phyloP scores from a whole-genome alignment of 129 eudicot genomes.

The Centella asiatica region DNA sequence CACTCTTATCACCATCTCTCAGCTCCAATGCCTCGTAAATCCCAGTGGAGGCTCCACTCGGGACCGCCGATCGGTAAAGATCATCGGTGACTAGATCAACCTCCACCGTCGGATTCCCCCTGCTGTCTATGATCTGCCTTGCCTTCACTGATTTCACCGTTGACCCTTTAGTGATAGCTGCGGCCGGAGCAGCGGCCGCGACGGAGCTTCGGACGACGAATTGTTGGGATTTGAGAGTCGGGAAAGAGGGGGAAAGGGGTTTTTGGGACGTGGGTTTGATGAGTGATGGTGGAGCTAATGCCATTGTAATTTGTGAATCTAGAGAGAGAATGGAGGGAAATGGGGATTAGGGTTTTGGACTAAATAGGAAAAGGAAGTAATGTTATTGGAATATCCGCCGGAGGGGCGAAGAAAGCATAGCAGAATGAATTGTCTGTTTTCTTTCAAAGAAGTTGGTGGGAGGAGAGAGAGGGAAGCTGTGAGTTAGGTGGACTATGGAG shows the following conservation, averaged over 20 bases:
- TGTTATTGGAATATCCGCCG: slow-evolving; percentile 34
- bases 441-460: no score
- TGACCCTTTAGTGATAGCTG: slow-evolving; percentile 27
- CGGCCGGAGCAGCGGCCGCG: slow-evolving; percentile 30
- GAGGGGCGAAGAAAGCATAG: slow-evolving; percentile 29
- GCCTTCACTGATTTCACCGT: slow-evolving; percentile 69
- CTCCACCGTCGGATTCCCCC: slow-evolving; percentile 86
- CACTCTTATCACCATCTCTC: slow-evolving; percentile 81
- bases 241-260: slow-evolving; percentile 13
- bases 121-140: slow-evolving; percentile 91
- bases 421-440: no score
- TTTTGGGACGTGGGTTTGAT: slow-evolving; percentile 31
- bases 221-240: slow-evolving; percentile 22
- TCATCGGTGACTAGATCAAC: slow-evolving; percentile 77
- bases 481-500: no score
- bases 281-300: slow-evolving; percentile 42
- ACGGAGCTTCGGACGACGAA: slow-evolving; percentile 45
- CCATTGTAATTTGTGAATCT: slow-evolving; percentile 26
- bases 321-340: slow-evolving; percentile 5
- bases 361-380: slow-evolving; percentile 5
- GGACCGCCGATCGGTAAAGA: slow-evolving; percentile 85
- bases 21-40: slow-evolving; percentile 96
- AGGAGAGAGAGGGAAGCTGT: no score
- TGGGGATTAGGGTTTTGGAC: slow-evolving; percentile 1
- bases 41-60: slow-evolving; percentile 95